Conservation (phyloP, 2,329 filamentous ascomycete genomes). For the Ramularia collo-cygni region DNA sequence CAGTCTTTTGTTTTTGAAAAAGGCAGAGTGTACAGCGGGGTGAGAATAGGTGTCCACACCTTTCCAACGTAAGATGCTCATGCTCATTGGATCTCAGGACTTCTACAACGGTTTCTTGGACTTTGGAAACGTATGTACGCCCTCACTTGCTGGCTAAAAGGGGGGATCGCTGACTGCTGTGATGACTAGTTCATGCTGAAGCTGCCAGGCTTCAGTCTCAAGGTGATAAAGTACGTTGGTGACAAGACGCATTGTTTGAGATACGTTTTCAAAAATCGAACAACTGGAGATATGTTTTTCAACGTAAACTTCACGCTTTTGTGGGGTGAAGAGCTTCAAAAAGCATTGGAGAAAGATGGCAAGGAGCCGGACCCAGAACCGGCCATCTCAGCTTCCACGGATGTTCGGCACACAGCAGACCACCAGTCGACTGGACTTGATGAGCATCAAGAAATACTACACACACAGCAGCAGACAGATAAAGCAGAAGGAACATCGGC, state of each 20-base stretch:
- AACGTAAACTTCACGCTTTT: slow-evolving; percentile 42
- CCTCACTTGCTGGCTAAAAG: too few species aligned
- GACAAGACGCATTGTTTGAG: slow-evolving; percentile 42
- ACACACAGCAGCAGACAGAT: neutral
- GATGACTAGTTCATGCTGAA: slow-evolving; percentile 32
- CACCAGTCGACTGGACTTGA: neutral
- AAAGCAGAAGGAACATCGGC: neutral
- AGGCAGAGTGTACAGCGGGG: slow-evolving; percentile 36
- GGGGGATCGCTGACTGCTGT: too few species aligned
- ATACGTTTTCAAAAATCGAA: slow-evolving; percentile 40
- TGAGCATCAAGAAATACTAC: neutral
- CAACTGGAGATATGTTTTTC: slow-evolving; percentile 36
- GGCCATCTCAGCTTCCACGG: neutral
- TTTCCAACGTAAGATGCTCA: too few species aligned
- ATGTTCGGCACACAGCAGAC: too few species aligned
- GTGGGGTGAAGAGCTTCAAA: slow-evolving; percentile 37
- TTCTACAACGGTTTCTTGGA: slow-evolving; percentile 46
- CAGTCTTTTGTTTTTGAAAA: slow-evolving; percentile 37
- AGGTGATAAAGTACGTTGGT: slow-evolving; percentile 41
- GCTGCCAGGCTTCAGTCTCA: slow-evolving; percentile 40
- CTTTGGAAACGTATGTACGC: slow-evolving; percentile 31
- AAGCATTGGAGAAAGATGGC: slow-evolving; percentile 27
- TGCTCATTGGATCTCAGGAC: slow-evolving; percentile 26
- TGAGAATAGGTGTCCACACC: too few species aligned
- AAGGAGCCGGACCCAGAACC: slow-evolving; percentile 6